Evolutionary conservation across 2,329 filamentous ascomycete species (phyloP).

Genomic region (Talaromyces sp.): DNA sequence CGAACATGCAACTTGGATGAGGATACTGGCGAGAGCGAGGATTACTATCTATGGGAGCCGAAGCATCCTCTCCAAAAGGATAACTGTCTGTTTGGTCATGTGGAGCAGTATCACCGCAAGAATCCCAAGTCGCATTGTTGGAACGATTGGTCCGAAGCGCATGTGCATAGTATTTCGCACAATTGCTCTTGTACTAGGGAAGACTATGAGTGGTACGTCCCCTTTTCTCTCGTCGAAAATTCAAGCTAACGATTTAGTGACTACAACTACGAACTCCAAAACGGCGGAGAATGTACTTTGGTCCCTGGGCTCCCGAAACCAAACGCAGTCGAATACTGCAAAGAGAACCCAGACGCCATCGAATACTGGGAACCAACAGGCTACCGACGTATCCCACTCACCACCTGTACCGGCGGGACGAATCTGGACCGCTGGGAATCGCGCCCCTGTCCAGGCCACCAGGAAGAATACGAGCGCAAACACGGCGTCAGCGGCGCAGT

Average conservation of each 20-base stretch:
- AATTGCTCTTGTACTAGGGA: conserved; percentile 81
- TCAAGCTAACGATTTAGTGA: conserved; percentile 56
- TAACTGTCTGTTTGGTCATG: conserved; percentile 89
- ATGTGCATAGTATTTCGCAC: conserved; percentile 65
- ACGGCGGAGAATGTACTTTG: conserved; percentile 72
- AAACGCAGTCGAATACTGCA: conserved; percentile 60
- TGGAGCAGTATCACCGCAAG: conserved; percentile 87
- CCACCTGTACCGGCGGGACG: conserved; percentile 75
- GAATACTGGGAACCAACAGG: conserved; percentile 84
- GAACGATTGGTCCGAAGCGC: conserved; percentile 71
- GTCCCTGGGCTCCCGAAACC: conserved; percentile 69
- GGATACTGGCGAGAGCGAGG: conserved; percentile 54
- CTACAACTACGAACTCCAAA: conserved; percentile 85
- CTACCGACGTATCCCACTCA: conserved; percentile 85
- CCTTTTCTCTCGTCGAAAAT: neutral
- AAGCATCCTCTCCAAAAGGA: conserved; percentile 75
- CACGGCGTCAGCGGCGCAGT: conserved; percentile 68
- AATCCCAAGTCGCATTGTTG: conserved; percentile 75
- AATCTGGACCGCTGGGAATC: conserved; percentile 69
- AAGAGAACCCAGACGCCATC: conserved; percentile 62
- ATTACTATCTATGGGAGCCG: conserved; percentile 87
- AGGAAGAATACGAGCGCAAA: conserved; percentile 76
- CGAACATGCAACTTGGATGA: conserved; percentile 68
- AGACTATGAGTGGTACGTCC: conserved; percentile 86
- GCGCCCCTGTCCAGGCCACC: conserved; percentile 71